Evolutionary conservation across 1,284 basidiomycete species (phyloP), one percentile per base, ranked within the genome.

Genomic region (Coniophora puteana): DNA sequence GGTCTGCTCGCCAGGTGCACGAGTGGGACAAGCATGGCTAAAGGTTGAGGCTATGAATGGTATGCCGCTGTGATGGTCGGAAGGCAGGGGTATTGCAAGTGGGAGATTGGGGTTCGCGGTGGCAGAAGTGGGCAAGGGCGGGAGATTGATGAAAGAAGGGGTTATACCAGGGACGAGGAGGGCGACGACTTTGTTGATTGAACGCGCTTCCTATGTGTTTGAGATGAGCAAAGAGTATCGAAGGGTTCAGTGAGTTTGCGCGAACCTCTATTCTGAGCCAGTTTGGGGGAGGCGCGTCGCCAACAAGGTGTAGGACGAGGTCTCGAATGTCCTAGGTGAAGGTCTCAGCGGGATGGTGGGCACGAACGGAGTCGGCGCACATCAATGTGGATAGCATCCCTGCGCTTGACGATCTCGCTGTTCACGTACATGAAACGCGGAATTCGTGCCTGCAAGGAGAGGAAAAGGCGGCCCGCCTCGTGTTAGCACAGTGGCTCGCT

Each of bases 1-100:
- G 26, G 75, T 81, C 38, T 74, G 71, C 49, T 96, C 93, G 1
- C 93, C 93, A 0, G 93, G 92, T 1, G 92, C 92, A 26, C 83
- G 78, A 0, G 90, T 93, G 0, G 93, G 93, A 51, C 87, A 91
- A 4, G 89, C 90, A 64, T 94, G 90, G 40, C 87, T 88, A 66
- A 95, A 96, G 1, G 91, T 85, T 12, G 76, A 77, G 2, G 82
- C 71, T 33, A 96, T 79, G 52, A 90, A 85, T 0, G 91, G 88
- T 2, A 95, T 54, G 0, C 62, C 61, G 0, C 61, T 64, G 13
- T 61, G 55, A 8, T 66, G 54, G 5, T 62, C 58, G 11, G 57
- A 46, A 25, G 66, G 67, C 6, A 82, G 65, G 0, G 83, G 83
- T 38, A 88, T 78, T 24, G 80, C 58, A 4, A 85, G 54, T 2